Percentiles rank a stretch among this genome's conserved stretches.
Conservation (phyloP, 1,284 basidiomycete species). For the Ustilago crameri region DNA sequence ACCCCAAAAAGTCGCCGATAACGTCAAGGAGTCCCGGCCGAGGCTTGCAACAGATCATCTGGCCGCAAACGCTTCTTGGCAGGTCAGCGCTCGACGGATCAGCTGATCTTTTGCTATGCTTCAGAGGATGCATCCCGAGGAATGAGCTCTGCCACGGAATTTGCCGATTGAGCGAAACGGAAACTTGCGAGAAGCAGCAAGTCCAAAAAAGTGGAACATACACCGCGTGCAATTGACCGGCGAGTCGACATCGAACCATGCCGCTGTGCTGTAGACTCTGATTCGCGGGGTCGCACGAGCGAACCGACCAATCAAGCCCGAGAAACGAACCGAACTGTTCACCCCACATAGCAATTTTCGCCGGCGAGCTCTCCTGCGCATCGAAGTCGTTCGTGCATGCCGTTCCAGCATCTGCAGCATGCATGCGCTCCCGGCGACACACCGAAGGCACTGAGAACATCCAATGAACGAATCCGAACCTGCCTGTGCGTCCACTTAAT, state of each 20-base stretch:
- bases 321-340: neutral
- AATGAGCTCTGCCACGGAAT: neutral
- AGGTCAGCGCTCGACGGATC: too few species aligned
- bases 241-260: neutral
- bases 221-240: constrained; percentile 1
- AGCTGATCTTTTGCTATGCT: too few species aligned
- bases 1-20: too few species aligned
- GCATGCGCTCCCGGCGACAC: neutral
- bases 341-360: neutral
- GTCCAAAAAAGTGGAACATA: neutral
- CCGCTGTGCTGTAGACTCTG: neutral
- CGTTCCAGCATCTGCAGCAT: neutral
- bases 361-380: neutral
- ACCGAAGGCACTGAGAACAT: neutral
- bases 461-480: constrained; percentile 10
- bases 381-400: neutral
- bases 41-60: too few species aligned
- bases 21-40: too few species aligned
- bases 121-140: too few species aligned
- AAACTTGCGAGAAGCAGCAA: neutral
- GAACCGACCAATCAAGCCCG: neutral
- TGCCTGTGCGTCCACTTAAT: constrained; percentile 8
- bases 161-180: neutral
- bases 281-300: constrained; percentile 3
- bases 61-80: too few species aligned